phyloP scores from a whole-genome alignment of 331 rosid genomes.

The Acacia pycnantha region DNA sequence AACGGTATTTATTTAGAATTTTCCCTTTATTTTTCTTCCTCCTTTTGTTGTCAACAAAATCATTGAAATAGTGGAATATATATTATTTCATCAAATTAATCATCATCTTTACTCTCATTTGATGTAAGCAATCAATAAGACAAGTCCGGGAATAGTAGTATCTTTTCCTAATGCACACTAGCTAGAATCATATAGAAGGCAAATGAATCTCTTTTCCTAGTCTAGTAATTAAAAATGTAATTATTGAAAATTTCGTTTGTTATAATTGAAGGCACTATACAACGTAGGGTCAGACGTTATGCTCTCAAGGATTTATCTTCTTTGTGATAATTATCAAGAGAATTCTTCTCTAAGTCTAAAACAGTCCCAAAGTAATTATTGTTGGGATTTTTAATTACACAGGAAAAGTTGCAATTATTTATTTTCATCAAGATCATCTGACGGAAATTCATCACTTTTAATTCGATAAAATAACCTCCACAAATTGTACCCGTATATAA shows the following conservation, averaged over 20 bases:
- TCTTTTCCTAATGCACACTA: neutral
- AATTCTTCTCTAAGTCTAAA: slow-evolving; percentile 24
- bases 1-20: no score
- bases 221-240: slow-evolving; percentile 19
- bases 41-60: neutral
- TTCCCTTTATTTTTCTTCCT: neutral
- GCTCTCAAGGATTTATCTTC: slow-evolving; percentile 4
- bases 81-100: neutral
- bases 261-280: slow-evolving; percentile 36
- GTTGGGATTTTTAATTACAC: neutral
- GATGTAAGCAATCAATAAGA: slow-evolving; percentile 15
- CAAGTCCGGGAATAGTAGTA: neutral
- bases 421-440: neutral
- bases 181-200: neutral
- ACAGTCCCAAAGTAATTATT: slow-evolving; percentile 3
- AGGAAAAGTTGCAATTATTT: neutral
- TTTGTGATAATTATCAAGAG: slow-evolving; percentile 21
- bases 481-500: neutral
- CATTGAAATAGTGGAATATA: neutral
- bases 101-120: neutral
- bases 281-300: neutral
- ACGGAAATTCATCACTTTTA: neutral
- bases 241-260: slow-evolving; percentile 18
- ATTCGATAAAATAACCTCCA: neutral
- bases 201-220: slow-evolving; percentile 3